Evolutionary conservation across 495 filamentous ascomycete genomes (phyloP), one percentile per base, ranked within the genome.

Genomic region (Cryomyces minteri): DNA sequence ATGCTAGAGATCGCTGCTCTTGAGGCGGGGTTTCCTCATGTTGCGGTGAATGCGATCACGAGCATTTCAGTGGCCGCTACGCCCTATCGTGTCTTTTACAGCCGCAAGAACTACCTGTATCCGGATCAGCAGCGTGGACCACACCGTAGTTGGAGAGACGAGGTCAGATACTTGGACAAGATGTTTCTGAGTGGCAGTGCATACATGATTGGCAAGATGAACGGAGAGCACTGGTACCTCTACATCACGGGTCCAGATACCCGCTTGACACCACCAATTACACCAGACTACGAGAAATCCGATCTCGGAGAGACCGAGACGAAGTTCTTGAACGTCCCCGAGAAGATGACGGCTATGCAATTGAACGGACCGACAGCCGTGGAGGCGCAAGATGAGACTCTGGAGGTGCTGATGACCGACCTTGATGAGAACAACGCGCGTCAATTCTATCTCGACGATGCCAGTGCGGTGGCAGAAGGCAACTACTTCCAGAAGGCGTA

Each of bases 121-220:
- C 92, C 92, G 2, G 84, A 95, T 54, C 84, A 85, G 60, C 92
- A 99, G 65, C 81, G 69, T 14, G 87, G 88, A 32, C 92, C 92
- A 41, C 92, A 99, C 60, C 80, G 85, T 47, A 96, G 87, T 74
- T 99, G 92, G 92, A 79, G 84, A 52, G 77, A 95, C 54, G 92
- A 99, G 58, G 92, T 99, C 51, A 78, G 76, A 45, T 90, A 74
- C 49, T 70, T 99, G 48, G 92, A 99, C 65, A 74, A 77, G 54
- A 80, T 83, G 55, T 96, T 96, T 60, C 69, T 80, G 40, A 81
- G 83, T 46, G 92, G 92, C 38, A 96, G 88, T 62, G 92, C 92
- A 31, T 99, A 99, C 65, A 92, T 96, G 88, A 90, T 99, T 50
- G 92, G 92, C 52, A 94, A 94, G 63, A 95, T 96, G 87, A 99